Evolutionary conservation across 2,329 filamentous ascomycete species (phyloP), one percentile per base, ranked within the genome.

Genomic region (Elsinoe necatrix): DNA sequence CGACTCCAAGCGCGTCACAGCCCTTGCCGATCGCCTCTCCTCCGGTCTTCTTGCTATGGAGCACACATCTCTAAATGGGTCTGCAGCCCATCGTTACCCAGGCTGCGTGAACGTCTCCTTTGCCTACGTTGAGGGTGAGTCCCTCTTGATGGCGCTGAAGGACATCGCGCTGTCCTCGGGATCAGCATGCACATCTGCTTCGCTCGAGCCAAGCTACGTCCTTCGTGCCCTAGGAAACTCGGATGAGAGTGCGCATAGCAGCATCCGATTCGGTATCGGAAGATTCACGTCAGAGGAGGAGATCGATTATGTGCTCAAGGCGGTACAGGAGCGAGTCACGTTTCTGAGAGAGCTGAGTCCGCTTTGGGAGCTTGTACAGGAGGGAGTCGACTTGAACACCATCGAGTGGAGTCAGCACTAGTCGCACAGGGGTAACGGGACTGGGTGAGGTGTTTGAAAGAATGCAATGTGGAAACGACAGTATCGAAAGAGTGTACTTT

Each of bases 321-420:
- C 93, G 0, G 93, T 98, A 0, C 82, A 81, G 70, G 89, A 95
- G 69, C 83, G 93, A 54, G 93, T 98, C 42, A 86, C 83, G 14
- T 97, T 97, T 78, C 77, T 98, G 66, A 83, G 93, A 65, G 93
- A 98, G 75, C 77, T 98, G 63, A 96, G 91, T 69, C 93, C 93
- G 37, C 75, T 98, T 57, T 98, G 93, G 93, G 93, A 98, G 74
- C 75, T 98, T 62, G 93, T 98, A 11, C 93, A 98, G 74, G 93
- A 98, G 71, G 93, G 93, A 14, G 82, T 98, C 61, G 93, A 95
- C 68, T 75, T 98, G 63, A 88, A 95, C 73, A 95, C 89, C 42
- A 98, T 98, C 66, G 86, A 98, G 74, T 98, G 93, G 93, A 95
- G 87, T 69, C 91, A 96, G 76, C 93, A 98, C 73, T 97, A 77